A percentile compares a stretch with the other conserved stretches of the same genome.
These are phyloP conservation scores for Xeromyces bisporus DNA, from an alignment of 495 filamentous ascomycete species.

Conservation along the genomic window DNA sequence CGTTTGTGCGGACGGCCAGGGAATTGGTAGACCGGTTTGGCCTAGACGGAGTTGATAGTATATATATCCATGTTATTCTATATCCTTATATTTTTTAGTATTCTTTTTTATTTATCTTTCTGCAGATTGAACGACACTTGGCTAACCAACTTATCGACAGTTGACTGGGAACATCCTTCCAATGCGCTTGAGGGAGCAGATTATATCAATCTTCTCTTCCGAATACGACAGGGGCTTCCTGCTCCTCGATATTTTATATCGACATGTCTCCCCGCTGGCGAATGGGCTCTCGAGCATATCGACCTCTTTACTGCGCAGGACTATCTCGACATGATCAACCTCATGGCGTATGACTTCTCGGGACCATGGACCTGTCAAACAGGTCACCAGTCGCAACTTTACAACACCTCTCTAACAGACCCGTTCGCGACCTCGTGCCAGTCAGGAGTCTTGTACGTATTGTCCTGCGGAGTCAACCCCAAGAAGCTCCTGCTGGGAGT, in stretches of 20 bases:
- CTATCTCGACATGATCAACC: constrained; percentile 63
- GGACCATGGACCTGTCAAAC: constrained; percentile 54
- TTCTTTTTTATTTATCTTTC: constrained; percentile 1
- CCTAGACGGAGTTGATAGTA: constrained; percentile 79
- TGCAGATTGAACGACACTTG: neutral
- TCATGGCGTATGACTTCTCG: constrained; percentile 81
- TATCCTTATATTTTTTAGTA: constrained; percentile 2
- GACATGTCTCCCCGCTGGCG: constrained; percentile 65
- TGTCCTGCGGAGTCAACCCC: constrained; percentile 47
- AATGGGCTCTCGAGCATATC: constrained; percentile 60
- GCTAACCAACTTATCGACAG: constrained; percentile 24
- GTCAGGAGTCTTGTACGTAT: constrained; percentile 47
- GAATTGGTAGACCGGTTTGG: constrained; percentile 57
- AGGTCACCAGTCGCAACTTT: constrained; percentile 71
- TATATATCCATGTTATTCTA: no score
- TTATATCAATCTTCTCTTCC: constrained; percentile 54
- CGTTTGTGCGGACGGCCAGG: constrained; percentile 55
- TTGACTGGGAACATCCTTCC: constrained; percentile 83
- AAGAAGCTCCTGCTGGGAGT: constrained; percentile 67
- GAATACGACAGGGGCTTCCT: constrained; percentile 54
- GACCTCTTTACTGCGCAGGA: constrained; percentile 45
- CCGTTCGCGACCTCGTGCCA: constrained; percentile 42
- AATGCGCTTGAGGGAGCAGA: constrained; percentile 50
- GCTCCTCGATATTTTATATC: constrained; percentile 57
- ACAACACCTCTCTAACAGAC: constrained; percentile 15